These are phyloP conservation scores for Zelopaecilomyces penicillatus DNA, from an alignment of 2,329 filamentous ascomycete genomes.

Conservation along the genomic window DNA sequence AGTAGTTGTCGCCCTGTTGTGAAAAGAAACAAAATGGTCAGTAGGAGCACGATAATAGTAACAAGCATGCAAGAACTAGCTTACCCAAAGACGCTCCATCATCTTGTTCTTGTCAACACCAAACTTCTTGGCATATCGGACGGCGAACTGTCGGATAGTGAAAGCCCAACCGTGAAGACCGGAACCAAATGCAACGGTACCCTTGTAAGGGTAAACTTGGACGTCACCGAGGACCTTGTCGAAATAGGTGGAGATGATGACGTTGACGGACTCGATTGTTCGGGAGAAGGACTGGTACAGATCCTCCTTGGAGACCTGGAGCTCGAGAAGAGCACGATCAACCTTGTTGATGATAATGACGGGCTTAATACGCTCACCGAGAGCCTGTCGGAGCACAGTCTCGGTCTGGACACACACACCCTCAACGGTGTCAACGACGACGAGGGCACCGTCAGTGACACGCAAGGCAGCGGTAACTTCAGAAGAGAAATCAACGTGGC, in stretches of 20 bases:
- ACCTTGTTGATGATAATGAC: slow-evolving; percentile 99
- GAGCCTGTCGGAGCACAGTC: slow-evolving; percentile 97
- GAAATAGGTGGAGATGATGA: slow-evolving; percentile 98
- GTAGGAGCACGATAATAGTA: not conserved
- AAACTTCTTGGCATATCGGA: slow-evolving; percentile 98
- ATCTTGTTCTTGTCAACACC: slow-evolving; percentile 99
- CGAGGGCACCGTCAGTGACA: slow-evolving; percentile 98
- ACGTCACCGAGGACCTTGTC: slow-evolving; percentile 96
- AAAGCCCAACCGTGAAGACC: slow-evolving; percentile 99
- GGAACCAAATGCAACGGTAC: slow-evolving; percentile 97
- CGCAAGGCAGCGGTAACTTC: slow-evolving; percentile 98
- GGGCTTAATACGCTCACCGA: slow-evolving; percentile 99
- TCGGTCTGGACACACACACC: slow-evolving; percentile 99
- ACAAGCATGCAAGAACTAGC: slow-evolving; percentile 12
- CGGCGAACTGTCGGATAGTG: slow-evolving; percentile 95
- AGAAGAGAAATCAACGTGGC: slow-evolving; percentile 99
- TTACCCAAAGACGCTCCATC: slow-evolving; percentile 95
- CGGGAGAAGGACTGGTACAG: slow-evolving; percentile 99
- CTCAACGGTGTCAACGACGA: slow-evolving; percentile 99
- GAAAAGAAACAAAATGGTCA: slow-evolving; percentile 14
- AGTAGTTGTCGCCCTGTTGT: slow-evolving; percentile 82
- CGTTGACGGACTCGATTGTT: slow-evolving; percentile 99
- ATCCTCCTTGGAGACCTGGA: slow-evolving; percentile 98
- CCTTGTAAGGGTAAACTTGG: slow-evolving; percentile 96
- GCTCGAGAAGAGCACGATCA: slow-evolving; percentile 97